Percentiles rank a stretch among this genome's conserved stretches.
These are phyloP conservation scores for Xerocomellus amylosporus DNA, from an alignment of 768 basidiomycete genomes.

Conservation along the genomic window DNA sequence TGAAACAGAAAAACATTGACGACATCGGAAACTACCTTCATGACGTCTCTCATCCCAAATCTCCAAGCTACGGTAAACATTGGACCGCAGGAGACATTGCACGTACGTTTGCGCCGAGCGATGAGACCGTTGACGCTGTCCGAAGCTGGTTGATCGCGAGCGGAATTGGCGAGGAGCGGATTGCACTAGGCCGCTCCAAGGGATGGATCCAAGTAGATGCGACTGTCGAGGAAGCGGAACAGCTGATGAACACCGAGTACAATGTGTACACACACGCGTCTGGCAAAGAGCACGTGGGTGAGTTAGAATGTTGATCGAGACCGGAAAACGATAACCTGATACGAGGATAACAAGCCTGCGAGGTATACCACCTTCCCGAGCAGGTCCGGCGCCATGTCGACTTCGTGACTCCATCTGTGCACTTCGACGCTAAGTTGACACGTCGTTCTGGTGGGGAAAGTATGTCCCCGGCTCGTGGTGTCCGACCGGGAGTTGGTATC, in stretches of 20 bases:
- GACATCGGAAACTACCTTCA: constrained; percentile 34
- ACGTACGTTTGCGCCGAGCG: constrained; percentile 25
- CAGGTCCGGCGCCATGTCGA: constrained; percentile 34
- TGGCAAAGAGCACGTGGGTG: constrained; percentile 30
- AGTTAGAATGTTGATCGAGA: not conserved
- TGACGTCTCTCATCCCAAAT: constrained; percentile 43
- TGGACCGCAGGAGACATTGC: constrained; percentile 35
- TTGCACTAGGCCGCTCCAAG: constrained; percentile 13
- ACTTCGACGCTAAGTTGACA: constrained; percentile 29
- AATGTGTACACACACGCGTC: constrained; percentile 27
- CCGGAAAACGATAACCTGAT: not conserved
- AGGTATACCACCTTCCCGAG: constrained; percentile 32
- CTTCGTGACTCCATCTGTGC: constrained; percentile 35
- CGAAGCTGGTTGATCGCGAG: constrained; percentile 27
- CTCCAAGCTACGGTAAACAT: constrained; percentile 40
- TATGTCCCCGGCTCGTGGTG: constrained; percentile 1
- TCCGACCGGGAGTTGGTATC: constrained; percentile 13
- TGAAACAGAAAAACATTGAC: constrained; percentile 31
- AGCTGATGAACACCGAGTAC: constrained; percentile 33
- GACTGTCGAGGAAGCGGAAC: constrained; percentile 22
- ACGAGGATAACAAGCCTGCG: constrained; percentile 23
- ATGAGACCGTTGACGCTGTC: constrained; percentile 23
- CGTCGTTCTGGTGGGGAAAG: constrained; percentile 11
- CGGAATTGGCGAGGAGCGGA: constrained; percentile 23
- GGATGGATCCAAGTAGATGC: constrained; percentile 29